phyloP scores from a whole-genome alignment of 2,329 filamentous ascomycete genomes.

The Dactylellina parvicollis region DNA sequence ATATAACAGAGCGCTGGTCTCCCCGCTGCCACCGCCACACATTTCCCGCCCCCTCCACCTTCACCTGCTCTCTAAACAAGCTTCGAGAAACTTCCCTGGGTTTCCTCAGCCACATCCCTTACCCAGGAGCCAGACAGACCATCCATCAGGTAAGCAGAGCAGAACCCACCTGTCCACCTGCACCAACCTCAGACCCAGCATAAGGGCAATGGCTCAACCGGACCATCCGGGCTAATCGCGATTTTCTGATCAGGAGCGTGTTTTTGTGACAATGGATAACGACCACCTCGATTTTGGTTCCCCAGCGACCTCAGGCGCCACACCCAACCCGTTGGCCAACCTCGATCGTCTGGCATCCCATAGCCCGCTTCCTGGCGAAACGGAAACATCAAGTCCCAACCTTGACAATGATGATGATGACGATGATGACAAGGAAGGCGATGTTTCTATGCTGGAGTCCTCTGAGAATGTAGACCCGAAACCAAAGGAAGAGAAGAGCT shows the following conservation, averaged over 20 bases:
- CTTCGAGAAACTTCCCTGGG: too few species aligned
- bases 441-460: slow-evolving; percentile 54
- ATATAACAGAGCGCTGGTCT: too few species aligned
- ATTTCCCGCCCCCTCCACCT: too few species aligned
- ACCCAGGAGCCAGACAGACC: too few species aligned
- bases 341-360: slow-evolving; percentile 49
- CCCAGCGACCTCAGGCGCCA: slow-evolving; percentile 48
- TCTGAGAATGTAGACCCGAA: slow-evolving; percentile 56
- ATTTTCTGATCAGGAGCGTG: neutral
- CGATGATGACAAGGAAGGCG: slow-evolving; percentile 56
- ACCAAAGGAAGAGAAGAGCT: slow-evolving; percentile 36
- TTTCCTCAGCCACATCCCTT: too few species aligned
- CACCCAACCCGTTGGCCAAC: slow-evolving; percentile 45
- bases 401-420: slow-evolving; percentile 52
- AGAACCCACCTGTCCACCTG: too few species aligned
- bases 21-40: too few species aligned
- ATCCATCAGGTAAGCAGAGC: too few species aligned
- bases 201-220: neutral
- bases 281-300: slow-evolving; percentile 47
- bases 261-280: slow-evolving; percentile 28
- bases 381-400: slow-evolving; percentile 50
- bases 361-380: slow-evolving; percentile 51
- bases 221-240: neutral
- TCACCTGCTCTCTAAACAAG: too few species aligned
- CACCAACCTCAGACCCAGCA: too few species aligned